These are phyloP conservation scores for Begonia fuchsioides DNA, from an alignment of 306 rosid genomes.

Conservation along the genomic window DNA sequence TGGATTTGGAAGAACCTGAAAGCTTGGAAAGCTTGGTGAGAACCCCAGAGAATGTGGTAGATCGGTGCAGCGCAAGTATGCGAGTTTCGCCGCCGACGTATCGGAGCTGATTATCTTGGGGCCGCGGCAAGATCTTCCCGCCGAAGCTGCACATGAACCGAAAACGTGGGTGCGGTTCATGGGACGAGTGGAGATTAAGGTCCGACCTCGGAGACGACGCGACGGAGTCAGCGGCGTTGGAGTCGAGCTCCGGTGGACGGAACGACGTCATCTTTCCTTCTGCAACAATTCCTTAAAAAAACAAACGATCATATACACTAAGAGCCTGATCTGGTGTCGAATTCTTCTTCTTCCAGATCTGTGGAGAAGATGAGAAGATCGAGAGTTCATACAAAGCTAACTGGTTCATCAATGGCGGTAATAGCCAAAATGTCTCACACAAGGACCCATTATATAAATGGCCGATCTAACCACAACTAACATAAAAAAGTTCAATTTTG, in stretches of 20 bases:
- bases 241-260: constrained; percentile 34
- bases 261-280: constrained; percentile 37
- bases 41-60: constrained; percentile 45
- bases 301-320: background rate
- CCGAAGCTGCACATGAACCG: constrained; percentile 99
- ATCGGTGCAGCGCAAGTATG: constrained; percentile 59
- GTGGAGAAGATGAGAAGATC: no score
- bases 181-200: constrained; percentile 6
- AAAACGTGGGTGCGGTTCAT: constrained; percentile 30
- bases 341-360: no score
- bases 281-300: constrained; percentile 1
- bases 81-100: constrained; percentile 94
- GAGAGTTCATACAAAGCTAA: no score
- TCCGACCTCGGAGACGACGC: constrained; percentile 74
- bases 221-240: constrained; percentile 41
- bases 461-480: no score
- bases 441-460: no score
- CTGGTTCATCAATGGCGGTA: no score
- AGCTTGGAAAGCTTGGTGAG: constrained; percentile 62
- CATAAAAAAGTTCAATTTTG: no score
- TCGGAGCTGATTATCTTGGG: constrained; percentile 83
- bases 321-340: no score
- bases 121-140: constrained; percentile 78
- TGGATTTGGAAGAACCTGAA: constrained; percentile 31
- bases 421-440: no score